Conservation (phyloP, 148 eudicot genomes). For the Rhododendron kiyosumense region DNA sequence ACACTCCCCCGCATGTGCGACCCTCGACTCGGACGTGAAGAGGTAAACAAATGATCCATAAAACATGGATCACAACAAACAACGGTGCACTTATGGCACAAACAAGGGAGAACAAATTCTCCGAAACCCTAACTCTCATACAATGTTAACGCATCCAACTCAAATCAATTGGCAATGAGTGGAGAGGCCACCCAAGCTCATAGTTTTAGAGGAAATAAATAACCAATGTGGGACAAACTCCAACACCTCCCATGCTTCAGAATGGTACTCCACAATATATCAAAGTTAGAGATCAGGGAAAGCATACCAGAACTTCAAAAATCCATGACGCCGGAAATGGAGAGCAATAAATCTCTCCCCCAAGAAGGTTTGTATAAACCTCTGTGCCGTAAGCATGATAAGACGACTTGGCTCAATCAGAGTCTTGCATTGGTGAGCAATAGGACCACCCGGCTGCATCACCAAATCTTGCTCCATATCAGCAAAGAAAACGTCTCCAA, state of each 20-base stretch:
- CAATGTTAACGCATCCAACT: too few species aligned
- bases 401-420: constrained; percentile 88
- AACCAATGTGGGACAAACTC: too few species aligned
- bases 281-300: constrained; percentile 4
- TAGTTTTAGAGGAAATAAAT: too few species aligned
- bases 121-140: too few species aligned
- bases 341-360: constrained; percentile 82
- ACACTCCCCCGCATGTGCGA: too few species aligned
- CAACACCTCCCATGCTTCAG: neutral
- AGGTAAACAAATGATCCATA: too few species aligned
- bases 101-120: too few species aligned
- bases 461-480: constrained; percentile 85
- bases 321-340: constrained; percentile 96
- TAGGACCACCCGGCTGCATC: constrained; percentile 96
- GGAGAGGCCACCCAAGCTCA: too few species aligned
- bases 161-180: too few species aligned
- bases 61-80: too few species aligned
- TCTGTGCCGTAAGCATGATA: constrained; percentile 86
- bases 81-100: too few species aligned
- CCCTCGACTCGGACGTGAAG: too few species aligned
- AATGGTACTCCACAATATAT: neutral
- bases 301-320: constrained; percentile 88
- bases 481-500: constrained; percentile 95
- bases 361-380: constrained; percentile 88
- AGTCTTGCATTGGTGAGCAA: constrained; percentile 82